A percentile compares a stretch with the other conserved stretches of the same genome.
These are phyloP conservation scores for Pseudonitzschia delicatissima DNA, from an alignment of 108 stramenopile species.

Conservation along the genomic window DNA sequence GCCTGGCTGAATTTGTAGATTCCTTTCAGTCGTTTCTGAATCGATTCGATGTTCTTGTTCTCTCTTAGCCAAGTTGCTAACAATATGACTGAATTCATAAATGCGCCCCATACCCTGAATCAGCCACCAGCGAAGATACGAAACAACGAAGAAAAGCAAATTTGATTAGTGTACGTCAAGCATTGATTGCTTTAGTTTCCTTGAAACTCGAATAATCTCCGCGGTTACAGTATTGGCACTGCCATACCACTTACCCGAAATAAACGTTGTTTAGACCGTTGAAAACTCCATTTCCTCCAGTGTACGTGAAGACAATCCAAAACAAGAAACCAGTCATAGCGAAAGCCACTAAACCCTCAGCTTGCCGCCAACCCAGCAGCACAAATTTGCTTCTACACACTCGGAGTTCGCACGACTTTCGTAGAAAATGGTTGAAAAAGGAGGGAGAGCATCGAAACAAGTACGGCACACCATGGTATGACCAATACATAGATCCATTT, in stretches of 20 bases:
- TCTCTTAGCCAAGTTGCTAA: slow-evolving; percentile 57
- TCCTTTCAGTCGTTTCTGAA: background rate
- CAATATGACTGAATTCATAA: slow-evolving; percentile 41
- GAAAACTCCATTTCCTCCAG: slow-evolving; percentile 47
- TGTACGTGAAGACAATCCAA: slow-evolving; percentile 34
- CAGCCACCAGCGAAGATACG: slow-evolving; percentile 10
- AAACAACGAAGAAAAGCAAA: too few species aligned
- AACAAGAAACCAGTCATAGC: slow-evolving; percentile 19
- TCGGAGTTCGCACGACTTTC: slow-evolving; percentile 14
- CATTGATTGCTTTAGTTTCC: too few species aligned
- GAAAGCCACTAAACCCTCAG: slow-evolving; percentile 28
- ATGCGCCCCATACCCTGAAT: slow-evolving; percentile 50
- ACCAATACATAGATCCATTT: slow-evolving; percentile 35
- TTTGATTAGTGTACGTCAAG: too few species aligned
- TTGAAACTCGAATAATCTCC: too few species aligned
- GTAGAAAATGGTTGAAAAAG: slow-evolving; percentile 29
- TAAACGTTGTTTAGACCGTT: slow-evolving; percentile 38
- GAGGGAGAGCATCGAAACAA: slow-evolving; percentile 26
- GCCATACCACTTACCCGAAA: slow-evolving; percentile 10
- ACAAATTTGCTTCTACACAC: slow-evolving; percentile 9
- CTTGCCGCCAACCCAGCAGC: slow-evolving; percentile 37
- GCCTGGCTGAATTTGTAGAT: background rate
- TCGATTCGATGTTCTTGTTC: slow-evolving; percentile 37
- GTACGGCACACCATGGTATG: slow-evolving; percentile 34
- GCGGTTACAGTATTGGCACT: too few species aligned